Evolutionary conservation across 169 alveolate species (phyloP).

Genomic region (Besnoitia besnoiti): DNA sequence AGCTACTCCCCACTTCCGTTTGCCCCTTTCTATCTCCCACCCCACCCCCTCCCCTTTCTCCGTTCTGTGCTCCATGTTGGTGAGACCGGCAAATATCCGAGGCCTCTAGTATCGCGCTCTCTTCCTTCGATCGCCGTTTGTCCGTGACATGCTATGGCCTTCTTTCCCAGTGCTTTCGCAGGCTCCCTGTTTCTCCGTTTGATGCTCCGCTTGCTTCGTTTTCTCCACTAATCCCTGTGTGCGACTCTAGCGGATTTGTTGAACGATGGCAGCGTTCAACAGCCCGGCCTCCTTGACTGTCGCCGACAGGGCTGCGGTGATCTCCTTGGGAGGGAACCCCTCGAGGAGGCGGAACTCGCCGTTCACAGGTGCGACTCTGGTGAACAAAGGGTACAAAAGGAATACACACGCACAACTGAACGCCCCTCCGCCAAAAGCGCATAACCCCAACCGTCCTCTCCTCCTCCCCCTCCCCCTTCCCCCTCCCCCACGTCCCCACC

Average conservation of each 20-base stretch:
- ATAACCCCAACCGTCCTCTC: neutral
- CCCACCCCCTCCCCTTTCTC: no score
- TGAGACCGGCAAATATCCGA: no score
- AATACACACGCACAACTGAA: neutral
- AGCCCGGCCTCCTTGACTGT: constrained; percentile 74
- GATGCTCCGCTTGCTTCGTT: no score
- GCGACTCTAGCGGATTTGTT: constrained; percentile 53
- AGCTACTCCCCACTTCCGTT: no score
- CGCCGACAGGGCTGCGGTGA: constrained; percentile 55
- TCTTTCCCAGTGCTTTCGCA: no score
- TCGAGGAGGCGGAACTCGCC: constrained; percentile 80
- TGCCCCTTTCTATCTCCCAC: no score
- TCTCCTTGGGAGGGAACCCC: constrained; percentile 86
- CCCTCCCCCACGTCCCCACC: neutral
- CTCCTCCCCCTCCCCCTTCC: neutral
- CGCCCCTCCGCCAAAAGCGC: neutral
- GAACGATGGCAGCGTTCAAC: constrained; percentile 69
- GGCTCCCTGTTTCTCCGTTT: no score
- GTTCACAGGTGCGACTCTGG: constrained; percentile 86
- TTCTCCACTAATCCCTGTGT: no score
- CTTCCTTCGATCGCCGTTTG: no score
- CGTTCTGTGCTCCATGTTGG: no score
- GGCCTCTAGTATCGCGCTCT: no score
- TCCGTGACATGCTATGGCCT: no score
- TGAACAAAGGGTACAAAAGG: neutral